phyloP scores from a whole-genome alignment of 371 early-diverging fungal species.

The Capillidium rhysosporum region DNA sequence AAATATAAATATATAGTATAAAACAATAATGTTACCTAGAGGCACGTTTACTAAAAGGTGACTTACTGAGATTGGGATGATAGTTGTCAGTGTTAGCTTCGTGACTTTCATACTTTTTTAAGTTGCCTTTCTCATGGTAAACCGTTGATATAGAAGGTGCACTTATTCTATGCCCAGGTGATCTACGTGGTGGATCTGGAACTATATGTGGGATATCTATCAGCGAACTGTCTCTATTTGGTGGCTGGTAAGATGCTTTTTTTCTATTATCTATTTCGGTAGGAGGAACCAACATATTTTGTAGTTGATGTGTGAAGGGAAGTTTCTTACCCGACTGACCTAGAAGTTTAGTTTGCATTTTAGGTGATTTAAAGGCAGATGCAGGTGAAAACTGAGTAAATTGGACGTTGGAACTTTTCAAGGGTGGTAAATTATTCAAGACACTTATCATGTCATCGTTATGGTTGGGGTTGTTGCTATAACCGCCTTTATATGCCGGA shows the following conservation, averaged over 20 bases:
- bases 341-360: background rate
- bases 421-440: background rate
- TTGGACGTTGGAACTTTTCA: slow-evolving; percentile 1
- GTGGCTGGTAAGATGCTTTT: background rate
- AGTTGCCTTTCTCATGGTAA: background rate
- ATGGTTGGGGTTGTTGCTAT: background rate
- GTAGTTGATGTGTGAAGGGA: background rate
- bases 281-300: background rate
- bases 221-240: background rate
- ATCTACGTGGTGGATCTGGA: background rate
- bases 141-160: background rate
- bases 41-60: too few relatives aligned
- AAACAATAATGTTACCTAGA: too few relatives aligned
- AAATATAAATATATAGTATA: too few relatives aligned
- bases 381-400: slow-evolving; percentile 1
- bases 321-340: background rate
- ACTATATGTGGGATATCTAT: background rate
- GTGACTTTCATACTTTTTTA: too few relatives aligned
- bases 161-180: background rate
- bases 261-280: background rate
- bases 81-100: too few relatives aligned
- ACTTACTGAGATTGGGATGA: too few relatives aligned
- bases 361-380: background rate
- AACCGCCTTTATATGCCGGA: background rate
- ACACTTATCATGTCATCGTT: background rate